phyloP scores from a whole-genome alignment of 805 yeast genomes.

The Scheffersomyces amazonensis region DNA sequence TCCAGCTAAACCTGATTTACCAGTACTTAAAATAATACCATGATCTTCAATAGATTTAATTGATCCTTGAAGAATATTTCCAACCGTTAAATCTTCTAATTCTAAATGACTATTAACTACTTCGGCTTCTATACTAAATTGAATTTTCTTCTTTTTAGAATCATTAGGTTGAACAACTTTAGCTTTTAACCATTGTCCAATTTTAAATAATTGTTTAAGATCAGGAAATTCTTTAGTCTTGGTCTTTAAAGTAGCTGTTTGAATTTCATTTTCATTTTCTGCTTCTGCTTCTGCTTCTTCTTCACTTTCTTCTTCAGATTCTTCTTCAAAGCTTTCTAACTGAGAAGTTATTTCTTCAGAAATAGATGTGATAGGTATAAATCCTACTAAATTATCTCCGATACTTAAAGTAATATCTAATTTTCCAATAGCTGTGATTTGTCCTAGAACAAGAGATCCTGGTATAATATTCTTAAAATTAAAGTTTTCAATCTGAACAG shows the following conservation, averaged over 20 bases:
- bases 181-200: conserved; percentile 89
- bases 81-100: conserved; percentile 62
- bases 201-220: conserved; percentile 49
- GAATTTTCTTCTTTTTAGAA: conserved; percentile 56
- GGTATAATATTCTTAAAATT: conserved; percentile 60
- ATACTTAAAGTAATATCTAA: conserved; percentile 67
- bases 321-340: conserved; percentile 53
- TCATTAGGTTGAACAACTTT: conserved; percentile 57
- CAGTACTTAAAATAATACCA: conserved; percentile 77
- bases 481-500: conserved; percentile 60
- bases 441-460: conserved; percentile 78
- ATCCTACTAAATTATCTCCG: conserved; percentile 81
- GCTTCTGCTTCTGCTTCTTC: conserved; percentile 36
- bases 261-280: conserved; percentile 18
- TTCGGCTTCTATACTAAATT: conserved; percentile 71
- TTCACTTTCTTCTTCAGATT: conserved; percentile 38
- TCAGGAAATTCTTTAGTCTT: conserved; percentile 50
- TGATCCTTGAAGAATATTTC: conserved; percentile 70
- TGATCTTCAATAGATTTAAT: conserved; percentile 87
- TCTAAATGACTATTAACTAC: conserved; percentile 60
- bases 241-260: conserved; percentile 13
- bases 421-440: conserved; percentile 57
- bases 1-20: conserved; percentile 56
- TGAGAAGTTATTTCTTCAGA: conserved; percentile 58
- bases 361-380: conserved; percentile 68